These are phyloP conservation scores for Euphorbia lathyris DNA, from an alignment of 345 rosid genomes.

Conservation along the genomic window DNA sequence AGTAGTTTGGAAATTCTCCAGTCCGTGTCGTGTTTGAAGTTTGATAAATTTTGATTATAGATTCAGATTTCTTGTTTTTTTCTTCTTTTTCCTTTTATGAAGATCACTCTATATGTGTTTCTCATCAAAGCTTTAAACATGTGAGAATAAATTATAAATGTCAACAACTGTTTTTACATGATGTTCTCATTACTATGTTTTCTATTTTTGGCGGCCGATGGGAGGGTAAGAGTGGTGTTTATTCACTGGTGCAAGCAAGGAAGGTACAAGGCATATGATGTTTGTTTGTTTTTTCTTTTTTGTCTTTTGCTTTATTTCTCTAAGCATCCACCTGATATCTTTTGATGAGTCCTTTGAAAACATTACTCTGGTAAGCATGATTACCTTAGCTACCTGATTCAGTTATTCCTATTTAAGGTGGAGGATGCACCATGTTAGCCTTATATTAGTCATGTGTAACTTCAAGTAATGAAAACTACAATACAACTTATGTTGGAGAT, in stretches of 20 bases:
- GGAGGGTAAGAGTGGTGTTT: neutral
- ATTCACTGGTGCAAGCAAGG: too few species aligned
- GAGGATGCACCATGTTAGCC: neutral
- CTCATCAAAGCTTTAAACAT: neutral
- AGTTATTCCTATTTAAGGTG: conserved; percentile 1
- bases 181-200: neutral
- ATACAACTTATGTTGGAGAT: neutral
- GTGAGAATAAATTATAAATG: neutral
- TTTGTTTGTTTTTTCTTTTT: too few species aligned
- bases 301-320: neutral
- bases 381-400: neutral
- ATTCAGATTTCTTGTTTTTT: neutral
- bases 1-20: neutral
- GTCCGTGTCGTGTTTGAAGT: neutral
- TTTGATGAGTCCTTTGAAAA: neutral
- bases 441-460: neutral
- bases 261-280: too few species aligned
- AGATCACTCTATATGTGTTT: neutral
- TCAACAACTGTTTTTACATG: neutral
- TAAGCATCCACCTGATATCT: neutral
- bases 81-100: neutral
- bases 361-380: neutral
- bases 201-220: neutral
- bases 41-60: neutral
- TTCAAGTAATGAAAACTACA: too few species aligned